Conservation (phyloP, 257 asterid species). For the Perilla frutescens region DNA sequence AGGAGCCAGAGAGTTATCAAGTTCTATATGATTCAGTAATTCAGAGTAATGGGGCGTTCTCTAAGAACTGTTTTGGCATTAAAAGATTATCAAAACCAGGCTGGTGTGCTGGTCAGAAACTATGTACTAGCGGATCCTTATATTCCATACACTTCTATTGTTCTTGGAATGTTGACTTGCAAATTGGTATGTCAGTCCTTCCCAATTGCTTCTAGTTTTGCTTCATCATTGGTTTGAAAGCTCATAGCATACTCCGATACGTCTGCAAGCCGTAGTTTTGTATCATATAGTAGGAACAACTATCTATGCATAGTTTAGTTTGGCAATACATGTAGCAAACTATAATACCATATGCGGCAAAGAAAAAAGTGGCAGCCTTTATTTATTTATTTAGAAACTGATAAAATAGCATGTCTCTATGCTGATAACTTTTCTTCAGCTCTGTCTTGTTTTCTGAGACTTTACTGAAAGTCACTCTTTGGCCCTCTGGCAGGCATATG, state of each 20-base stretch:
- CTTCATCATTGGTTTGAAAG: constrained; percentile 20
- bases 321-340: constrained; percentile 2
- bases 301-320: constrained; percentile 14
- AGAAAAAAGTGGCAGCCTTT: not conserved
- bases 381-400: not conserved
- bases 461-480: constrained; percentile 28
- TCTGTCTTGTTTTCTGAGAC: not conserved
- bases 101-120: constrained; percentile 73
- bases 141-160: constrained; percentile 79
- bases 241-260: constrained; percentile 10
- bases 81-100: constrained; percentile 70
- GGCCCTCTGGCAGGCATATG: constrained; percentile 64
- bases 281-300: not conserved
- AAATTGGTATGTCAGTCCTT: constrained; percentile 67
- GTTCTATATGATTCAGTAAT: constrained; percentile 47
- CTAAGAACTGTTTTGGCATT: constrained; percentile 59
- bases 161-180: constrained; percentile 77
- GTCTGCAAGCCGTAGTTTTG: not conserved
- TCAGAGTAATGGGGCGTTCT: constrained; percentile 61
- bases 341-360: not conserved
- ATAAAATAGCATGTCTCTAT: constrained; percentile 14
- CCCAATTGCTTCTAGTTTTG: constrained; percentile 27
- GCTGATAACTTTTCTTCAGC: constrained; percentile 6
- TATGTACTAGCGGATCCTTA: constrained; percentile 83
- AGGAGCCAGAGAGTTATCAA: constrained; percentile 45